Percentiles rank a stretch among this genome's conserved stretches.
phyloP scores from a whole-genome alignment of 176 grass and related monocot species.

The Alopecurus myosuroides region DNA sequence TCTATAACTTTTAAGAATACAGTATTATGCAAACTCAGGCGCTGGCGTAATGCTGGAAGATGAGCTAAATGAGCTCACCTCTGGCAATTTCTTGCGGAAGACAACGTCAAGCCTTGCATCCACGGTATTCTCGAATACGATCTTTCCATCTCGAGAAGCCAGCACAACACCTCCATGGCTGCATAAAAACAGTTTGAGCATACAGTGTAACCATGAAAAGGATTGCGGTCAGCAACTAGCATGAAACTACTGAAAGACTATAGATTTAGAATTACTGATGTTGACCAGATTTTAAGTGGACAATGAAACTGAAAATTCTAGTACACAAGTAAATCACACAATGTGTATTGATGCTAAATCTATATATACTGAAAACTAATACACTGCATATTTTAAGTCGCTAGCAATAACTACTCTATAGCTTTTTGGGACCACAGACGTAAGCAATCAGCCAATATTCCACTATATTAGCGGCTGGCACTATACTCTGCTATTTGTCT shows the following conservation, averaged over 20 bases:
- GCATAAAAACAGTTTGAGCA: conserved; percentile 25
- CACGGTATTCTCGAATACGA: conserved; percentile 87
- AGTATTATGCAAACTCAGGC: not conserved
- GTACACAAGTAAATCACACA: not conserved
- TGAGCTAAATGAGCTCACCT: conserved; percentile 41
- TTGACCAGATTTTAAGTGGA: conserved; percentile 7
- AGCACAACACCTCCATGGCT: conserved; percentile 93
- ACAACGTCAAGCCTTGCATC: conserved; percentile 95
- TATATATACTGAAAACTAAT: not conserved
- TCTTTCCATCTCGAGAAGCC: conserved; percentile 97
- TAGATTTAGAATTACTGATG: not conserved
- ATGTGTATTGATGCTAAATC: not conserved
- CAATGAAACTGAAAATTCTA: not conserved
- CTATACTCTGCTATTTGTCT: not conserved
- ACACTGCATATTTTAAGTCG: not conserved
- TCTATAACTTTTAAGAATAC: too few relatives aligned
- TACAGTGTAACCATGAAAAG: not conserved
- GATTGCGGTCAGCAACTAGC: not conserved
- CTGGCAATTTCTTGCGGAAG: conserved; percentile 93
- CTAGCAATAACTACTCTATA: not conserved
- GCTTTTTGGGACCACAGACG: not conserved
- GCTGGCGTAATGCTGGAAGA: not conserved
- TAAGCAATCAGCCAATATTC: not conserved
- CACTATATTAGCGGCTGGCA: not conserved
- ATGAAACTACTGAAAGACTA: not conserved